Conservation (phyloP, 2,329 filamentous ascomycete genomes). For the Pseudogymnoascus sp. region DNA sequence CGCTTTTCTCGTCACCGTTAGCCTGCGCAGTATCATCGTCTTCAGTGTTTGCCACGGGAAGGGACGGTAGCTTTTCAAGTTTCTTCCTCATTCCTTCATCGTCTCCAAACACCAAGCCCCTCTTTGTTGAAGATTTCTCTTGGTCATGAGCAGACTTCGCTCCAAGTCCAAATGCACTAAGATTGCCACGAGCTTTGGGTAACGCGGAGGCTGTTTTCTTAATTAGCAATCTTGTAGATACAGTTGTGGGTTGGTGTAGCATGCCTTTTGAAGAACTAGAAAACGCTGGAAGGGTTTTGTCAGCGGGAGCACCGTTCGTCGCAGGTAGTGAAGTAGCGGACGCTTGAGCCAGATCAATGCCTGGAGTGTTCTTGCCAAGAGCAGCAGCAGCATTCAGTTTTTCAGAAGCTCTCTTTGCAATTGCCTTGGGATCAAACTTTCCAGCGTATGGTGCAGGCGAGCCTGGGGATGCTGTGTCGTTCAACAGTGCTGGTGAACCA, state of each 20-base stretch:
- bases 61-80: conserved; percentile 79
- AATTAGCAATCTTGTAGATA: not conserved
- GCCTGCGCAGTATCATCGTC: conserved; percentile 44
- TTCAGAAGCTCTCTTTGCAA: conserved; percentile 68
- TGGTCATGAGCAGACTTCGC: conserved; percentile 56
- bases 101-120: conserved; percentile 77
- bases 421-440: conserved; percentile 82
- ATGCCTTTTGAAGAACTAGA: conserved; percentile 35
- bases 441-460: conserved; percentile 58
- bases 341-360: conserved; percentile 40
- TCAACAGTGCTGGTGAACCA: conserved; percentile 36
- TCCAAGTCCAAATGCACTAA: conserved; percentile 76
- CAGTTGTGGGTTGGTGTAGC: conserved; percentile 12
- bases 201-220: conserved; percentile 39
- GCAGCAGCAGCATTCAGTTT: conserved; percentile 47
- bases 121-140: conserved; percentile 61
- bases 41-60: conserved; percentile 57
- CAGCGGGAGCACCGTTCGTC: conserved; percentile 34
- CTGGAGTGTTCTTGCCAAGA: conserved; percentile 43
- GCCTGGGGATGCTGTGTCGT: conserved; percentile 39
- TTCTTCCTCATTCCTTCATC: conserved; percentile 82
- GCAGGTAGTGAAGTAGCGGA: conserved; percentile 35
- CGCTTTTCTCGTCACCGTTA: conserved; percentile 53
- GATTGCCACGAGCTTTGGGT: conserved; percentile 62
- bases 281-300: conserved; percentile 35